phyloP scores from a whole-genome alignment of 2,329 filamentous ascomycete species.

The Colletotrichum sp. region DNA sequence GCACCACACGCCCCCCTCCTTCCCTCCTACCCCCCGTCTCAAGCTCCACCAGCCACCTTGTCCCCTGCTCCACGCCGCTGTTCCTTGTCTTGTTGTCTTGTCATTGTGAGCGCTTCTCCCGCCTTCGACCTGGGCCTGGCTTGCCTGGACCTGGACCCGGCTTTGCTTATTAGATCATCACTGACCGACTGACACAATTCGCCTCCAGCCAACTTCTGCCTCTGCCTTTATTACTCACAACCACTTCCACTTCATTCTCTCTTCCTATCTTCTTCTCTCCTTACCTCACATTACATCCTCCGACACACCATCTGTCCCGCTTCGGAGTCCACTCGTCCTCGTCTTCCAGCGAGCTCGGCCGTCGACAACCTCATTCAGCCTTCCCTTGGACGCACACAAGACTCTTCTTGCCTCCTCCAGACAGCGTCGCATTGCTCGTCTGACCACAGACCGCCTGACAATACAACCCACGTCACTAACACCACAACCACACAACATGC shows the following conservation, averaged over 20 bases:
- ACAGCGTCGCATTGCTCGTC: not conserved
- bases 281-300: not conserved
- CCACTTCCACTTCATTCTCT: not conserved
- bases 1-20: not conserved
- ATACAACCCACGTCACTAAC: not conserved
- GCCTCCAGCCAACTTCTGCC: constrained; percentile 14
- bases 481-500: constrained; percentile 49
- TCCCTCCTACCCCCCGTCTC: not conserved
- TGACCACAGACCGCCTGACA: not conserved
- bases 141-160: constrained; percentile 9
- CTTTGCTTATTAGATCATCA: constrained; percentile 23
- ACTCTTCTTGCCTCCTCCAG: not conserved
- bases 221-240: constrained; percentile 13
- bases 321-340: not conserved
- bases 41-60: constrained; percentile 19
- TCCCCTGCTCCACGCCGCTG: constrained; percentile 15
- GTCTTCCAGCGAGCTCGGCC: not conserved
- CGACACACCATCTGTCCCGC: not conserved
- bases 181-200: constrained; percentile 20
- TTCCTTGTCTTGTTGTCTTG: constrained; percentile 20
- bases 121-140: constrained; percentile 19
- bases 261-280: not conserved
- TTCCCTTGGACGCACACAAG: not conserved
- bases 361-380: not conserved
- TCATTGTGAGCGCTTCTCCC: constrained; percentile 23